phyloP scores from a whole-genome alignment of 106 monocot genomes.

The Posidonia australis region DNA sequence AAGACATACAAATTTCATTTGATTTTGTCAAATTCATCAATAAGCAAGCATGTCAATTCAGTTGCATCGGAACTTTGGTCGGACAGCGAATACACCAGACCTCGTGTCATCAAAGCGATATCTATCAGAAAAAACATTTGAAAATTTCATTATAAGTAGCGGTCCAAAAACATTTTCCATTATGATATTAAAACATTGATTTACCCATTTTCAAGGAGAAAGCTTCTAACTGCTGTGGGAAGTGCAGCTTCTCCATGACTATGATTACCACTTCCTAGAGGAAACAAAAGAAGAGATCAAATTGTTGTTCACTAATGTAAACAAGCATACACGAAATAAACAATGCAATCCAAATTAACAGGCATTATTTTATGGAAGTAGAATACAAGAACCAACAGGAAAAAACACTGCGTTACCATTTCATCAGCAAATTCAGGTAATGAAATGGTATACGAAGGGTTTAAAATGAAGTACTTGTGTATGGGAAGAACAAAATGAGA shows the following conservation, averaged over 20 bases:
- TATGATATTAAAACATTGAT: not conserved
- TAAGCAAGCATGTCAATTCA: no score
- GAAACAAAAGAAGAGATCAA: not conserved
- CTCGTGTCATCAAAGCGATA: constrained; percentile 78
- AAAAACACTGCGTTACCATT: no score
- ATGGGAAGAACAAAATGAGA: no score
- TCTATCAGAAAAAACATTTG: constrained; percentile 16
- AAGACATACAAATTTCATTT: no score
- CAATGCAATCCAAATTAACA: no score
- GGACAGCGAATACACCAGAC: constrained; percentile 55
- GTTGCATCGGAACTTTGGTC: constrained; percentile 51
- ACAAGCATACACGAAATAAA: no score
- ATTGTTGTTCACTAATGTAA: not conserved
- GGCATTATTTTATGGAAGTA: no score
- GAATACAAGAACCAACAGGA: no score
- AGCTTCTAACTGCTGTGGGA: constrained; percentile 59
- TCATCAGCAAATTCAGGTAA: no score
- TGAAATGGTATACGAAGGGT: no score
- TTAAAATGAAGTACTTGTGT: no score
- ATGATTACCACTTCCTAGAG: constrained; percentile 74
- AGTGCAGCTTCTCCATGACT: constrained; percentile 79
- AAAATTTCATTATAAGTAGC: not conserved
- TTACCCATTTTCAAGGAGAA: constrained; percentile 79
- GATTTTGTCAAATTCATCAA: no score
- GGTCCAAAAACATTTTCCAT: not conserved